These are phyloP conservation scores for Salvia rosmarinus DNA, from an alignment of 257 asterid species.

Conservation along the genomic window DNA sequence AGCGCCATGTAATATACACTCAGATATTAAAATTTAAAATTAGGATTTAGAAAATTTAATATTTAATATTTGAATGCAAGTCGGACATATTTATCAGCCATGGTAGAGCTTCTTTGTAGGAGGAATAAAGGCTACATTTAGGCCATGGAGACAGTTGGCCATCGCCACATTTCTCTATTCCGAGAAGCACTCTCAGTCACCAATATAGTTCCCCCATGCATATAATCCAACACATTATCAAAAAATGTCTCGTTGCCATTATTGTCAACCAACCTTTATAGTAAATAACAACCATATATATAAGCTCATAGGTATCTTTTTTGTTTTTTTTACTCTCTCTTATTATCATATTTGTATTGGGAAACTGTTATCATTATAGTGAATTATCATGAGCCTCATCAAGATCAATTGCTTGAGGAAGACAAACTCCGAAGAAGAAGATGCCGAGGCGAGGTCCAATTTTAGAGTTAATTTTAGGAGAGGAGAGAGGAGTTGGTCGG, in stretches of 20 bases:
- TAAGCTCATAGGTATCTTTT: not conserved
- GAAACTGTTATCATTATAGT: no score
- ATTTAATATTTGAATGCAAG: not conserved
- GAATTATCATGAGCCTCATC: slow-evolving; percentile 18
- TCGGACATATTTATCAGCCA: no score
- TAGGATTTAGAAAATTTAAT: no score
- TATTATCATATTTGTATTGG: not conserved
- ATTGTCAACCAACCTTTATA: slow-evolving; percentile 8
- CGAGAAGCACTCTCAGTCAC: slow-evolving; percentile 5
- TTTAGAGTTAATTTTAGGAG: not conserved
- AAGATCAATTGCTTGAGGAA: slow-evolving; percentile 14
- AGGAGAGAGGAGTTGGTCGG: slow-evolving; percentile 25
- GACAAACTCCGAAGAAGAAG: not conserved
- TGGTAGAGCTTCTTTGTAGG: slow-evolving; percentile 2
- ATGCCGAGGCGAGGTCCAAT: not conserved
- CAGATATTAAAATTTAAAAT: no score
- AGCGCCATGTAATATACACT: no score
- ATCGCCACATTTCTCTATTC: not conserved
- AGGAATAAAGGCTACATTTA: not conserved
- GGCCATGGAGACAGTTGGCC: not conserved
- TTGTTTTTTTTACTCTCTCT: not conserved
- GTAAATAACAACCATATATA: not conserved
- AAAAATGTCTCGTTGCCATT: not conserved
- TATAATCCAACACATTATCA: not conserved
- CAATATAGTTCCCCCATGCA: not conserved